A percentile compares a stretch with the other conserved stretches of the same genome.
phyloP scores from a whole-genome alignment of 164 flowering plant species.

The Macadamia integrifolia region DNA sequence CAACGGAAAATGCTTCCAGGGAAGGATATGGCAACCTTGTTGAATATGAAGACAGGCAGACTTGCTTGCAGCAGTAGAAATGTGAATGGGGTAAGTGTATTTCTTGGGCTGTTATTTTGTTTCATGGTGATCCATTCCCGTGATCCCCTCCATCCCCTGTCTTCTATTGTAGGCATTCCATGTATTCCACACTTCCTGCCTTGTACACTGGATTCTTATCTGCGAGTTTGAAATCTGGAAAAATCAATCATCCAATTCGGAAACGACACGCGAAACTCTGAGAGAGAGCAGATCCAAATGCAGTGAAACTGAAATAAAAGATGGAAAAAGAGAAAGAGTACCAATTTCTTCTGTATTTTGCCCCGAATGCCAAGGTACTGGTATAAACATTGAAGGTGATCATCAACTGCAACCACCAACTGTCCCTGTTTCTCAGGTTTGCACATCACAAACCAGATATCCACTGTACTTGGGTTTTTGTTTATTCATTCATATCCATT shows the following conservation, averaged over 20 bases:
- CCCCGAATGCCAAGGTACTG: conserved; percentile 94
- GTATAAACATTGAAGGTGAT: conserved; percentile 47
- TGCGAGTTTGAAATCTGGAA: conserved; percentile 58
- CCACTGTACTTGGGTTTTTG: neutral
- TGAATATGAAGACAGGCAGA: conserved; percentile 68
- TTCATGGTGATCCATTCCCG: neutral
- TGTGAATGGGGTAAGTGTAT: conserved; percentile 55
- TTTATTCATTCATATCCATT: neutral
- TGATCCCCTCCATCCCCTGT: neutral
- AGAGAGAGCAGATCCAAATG: conserved; percentile 33
- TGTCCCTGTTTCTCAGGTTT: conserved; percentile 63
- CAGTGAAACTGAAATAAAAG: conserved; percentile 20
- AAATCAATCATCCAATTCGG: conserved; percentile 24
- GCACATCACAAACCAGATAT: conserved; percentile 4
- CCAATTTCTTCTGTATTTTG: conserved; percentile 59
- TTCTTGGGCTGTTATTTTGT: neutral
- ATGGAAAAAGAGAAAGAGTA: conserved; percentile 9
- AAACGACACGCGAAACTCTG: conserved; percentile 17
- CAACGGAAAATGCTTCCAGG: conserved; percentile 82
- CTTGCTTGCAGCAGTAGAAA: conserved; percentile 94
- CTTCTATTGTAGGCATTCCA: conserved; percentile 71
- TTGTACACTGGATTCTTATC: conserved; percentile 84
- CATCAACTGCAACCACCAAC: conserved; percentile 45
- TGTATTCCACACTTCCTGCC: conserved; percentile 85
- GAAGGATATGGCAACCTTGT: conserved; percentile 81